These are phyloP conservation scores for Eucalyptus lansdowneana DNA, from an alignment of 345 rosid genomes.

Conservation along the genomic window DNA sequence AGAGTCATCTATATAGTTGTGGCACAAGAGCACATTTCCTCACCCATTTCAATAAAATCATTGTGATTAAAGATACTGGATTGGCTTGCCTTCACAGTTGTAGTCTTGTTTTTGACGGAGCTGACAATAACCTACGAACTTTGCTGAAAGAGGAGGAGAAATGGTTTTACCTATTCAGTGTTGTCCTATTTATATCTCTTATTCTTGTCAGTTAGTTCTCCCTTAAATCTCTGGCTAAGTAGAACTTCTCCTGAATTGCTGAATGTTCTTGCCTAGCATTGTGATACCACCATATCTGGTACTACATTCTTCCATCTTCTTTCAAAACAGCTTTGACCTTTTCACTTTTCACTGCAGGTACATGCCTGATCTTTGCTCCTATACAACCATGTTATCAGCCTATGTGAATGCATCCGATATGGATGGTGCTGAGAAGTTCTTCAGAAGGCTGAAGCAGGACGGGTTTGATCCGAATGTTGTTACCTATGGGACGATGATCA, in stretches of 20 bases:
- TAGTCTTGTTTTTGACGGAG: not conserved
- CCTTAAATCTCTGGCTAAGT: not conserved
- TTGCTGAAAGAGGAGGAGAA: not conserved
- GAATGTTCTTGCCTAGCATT: not conserved
- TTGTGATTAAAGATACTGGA: not conserved
- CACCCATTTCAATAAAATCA: not conserved
- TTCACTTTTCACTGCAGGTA: conserved; percentile 20
- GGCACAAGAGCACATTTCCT: not conserved
- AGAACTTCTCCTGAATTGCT: not conserved
- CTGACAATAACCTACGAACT: not conserved
- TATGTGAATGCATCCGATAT: conserved; percentile 83
- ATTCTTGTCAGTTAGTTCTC: not conserved
- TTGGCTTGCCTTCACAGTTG: not conserved
- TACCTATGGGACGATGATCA: conserved; percentile 73
- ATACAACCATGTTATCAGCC: conserved; percentile 89
- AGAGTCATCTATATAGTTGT: not conserved
- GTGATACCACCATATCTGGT: not conserved
- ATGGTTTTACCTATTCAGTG: not conserved
- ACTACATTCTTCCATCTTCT: not conserved
- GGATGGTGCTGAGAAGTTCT: conserved; percentile 94
- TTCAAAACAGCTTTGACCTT: not conserved
- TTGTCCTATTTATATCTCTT: not conserved
- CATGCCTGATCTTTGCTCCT: conserved; percentile 75
- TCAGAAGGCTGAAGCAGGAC: conserved; percentile 59
- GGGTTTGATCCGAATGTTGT: conserved; percentile 59